phyloP scores from a whole-genome alignment of 139 green algal species.

The Diplosphaera chodatii region DNA sequence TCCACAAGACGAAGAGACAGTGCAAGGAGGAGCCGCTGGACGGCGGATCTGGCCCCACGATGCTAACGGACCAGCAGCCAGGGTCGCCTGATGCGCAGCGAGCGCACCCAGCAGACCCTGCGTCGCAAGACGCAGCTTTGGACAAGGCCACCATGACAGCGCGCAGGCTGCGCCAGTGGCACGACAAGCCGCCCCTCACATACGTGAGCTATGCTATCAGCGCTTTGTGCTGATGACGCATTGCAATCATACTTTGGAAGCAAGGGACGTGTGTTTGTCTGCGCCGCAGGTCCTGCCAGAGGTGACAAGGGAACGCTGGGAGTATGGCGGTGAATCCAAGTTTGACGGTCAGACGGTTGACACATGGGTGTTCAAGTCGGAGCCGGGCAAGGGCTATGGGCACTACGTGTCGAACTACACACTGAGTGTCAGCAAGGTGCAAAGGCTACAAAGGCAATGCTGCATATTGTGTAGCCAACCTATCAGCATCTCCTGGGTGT shows the following conservation, averaged over 20 bases:
- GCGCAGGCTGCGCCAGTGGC: background rate
- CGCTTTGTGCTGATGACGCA: no score
- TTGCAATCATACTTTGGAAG: no score
- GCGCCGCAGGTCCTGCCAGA: conserved; percentile 43
- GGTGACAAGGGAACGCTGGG: conserved; percentile 26
- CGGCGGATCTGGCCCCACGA: background rate
- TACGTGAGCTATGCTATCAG: no score
- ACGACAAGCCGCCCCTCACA: background rate
- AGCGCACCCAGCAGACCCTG: no score
- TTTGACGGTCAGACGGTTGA: conserved; percentile 14
- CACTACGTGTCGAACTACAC: conserved; percentile 23
- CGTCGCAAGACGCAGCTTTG: no score
- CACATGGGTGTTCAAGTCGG: conserved; percentile 28
- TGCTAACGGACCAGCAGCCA: background rate
- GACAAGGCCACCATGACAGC: background rate
- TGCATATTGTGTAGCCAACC: no score
- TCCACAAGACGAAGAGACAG: background rate
- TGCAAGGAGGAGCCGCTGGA: background rate
- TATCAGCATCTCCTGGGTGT: no score
- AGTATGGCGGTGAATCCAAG: conserved; percentile 18
- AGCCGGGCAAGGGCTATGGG: conserved; percentile 10
- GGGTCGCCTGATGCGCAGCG: background rate
- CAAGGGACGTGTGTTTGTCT: no score
- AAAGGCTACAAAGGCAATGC: no score
- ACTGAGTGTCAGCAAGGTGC: conserved; percentile 22